A percentile compares a stretch with the other conserved stretches of the same genome.
These are phyloP conservation scores for Sphagnum tenellum DNA, from an alignment of 225 moss, liverwort and hornwort genomes.

Conservation along the genomic window DNA sequence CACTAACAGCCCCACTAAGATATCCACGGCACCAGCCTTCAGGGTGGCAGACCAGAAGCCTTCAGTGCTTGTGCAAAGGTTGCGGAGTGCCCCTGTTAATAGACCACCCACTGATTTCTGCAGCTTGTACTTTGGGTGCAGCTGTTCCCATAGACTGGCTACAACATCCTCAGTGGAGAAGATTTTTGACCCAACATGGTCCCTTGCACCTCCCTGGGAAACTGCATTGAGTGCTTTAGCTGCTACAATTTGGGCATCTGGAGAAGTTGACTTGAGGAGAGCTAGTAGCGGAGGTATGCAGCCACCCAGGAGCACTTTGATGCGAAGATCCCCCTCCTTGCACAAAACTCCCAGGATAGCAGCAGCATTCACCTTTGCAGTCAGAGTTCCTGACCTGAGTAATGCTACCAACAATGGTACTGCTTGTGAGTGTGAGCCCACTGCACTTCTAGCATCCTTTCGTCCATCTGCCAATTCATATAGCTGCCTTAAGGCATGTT, in stretches of 20 bases:
- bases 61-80: conserved; percentile 81
- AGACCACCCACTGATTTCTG: conserved; percentile 77
- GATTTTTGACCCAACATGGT: conserved; percentile 93
- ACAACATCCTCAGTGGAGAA: conserved; percentile 98
- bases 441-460: conserved; percentile 72
- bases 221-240: conserved; percentile 87
- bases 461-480: conserved; percentile 71
- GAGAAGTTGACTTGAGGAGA: conserved; percentile 65
- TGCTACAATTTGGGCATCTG: conserved; percentile 89
- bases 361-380: conserved; percentile 82
- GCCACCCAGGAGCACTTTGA: conserved; percentile 90
- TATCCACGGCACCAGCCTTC: conserved; percentile 80
- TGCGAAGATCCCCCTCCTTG: conserved; percentile 90
- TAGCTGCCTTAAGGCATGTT: conserved; percentile 60
- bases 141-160: conserved; percentile 87
- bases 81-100: conserved; percentile 85
- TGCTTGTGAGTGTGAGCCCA: conserved; percentile 82
- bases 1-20: conserved; percentile 62
- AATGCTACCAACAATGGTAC: conserved; percentile 82
- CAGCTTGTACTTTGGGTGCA: conserved; percentile 54
- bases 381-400: conserved; percentile 80
- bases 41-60: conserved; percentile 96
- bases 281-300: conserved; percentile 88
- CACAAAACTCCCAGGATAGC: conserved; percentile 77
- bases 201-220: conserved; percentile 87